A percentile compares a stretch with the other conserved stretches of the same genome.
phyloP scores from a whole-genome alignment of 2,329 filamentous ascomycete species.

The Pezicula rhizophila region DNA sequence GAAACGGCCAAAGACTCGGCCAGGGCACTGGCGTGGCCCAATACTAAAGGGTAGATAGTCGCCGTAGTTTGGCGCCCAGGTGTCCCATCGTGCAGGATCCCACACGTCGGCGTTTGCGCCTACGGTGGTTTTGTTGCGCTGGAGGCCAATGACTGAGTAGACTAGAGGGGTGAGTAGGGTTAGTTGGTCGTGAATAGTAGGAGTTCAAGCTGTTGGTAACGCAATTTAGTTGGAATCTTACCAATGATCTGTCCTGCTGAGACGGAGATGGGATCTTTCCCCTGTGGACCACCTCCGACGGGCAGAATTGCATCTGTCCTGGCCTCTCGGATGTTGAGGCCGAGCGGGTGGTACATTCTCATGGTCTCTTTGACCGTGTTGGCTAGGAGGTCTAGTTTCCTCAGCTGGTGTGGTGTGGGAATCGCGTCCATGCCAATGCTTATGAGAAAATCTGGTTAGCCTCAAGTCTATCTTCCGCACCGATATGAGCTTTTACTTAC shows the following conservation, averaged over 20 bases:
- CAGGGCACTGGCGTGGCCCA: slow-evolving; percentile 26
- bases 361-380: neutral
- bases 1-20: slow-evolving; percentile 24
- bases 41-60: slow-evolving; percentile 28
- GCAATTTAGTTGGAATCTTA: neutral
- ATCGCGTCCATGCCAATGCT: neutral
- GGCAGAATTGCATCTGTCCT: slow-evolving; percentile 31
- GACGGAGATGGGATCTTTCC: slow-evolving; percentile 18
- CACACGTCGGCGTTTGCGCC: slow-evolving; percentile 26
- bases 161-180: slow-evolving; percentile 28
- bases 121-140: slow-evolving; percentile 19
- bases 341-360: slow-evolving; percentile 1
- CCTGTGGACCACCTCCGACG: slow-evolving; percentile 20
- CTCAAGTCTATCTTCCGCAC: neutral
- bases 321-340: slow-evolving; percentile 40
- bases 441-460: neutral
- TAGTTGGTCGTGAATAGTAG: neutral
- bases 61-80: slow-evolving; percentile 36
- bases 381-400: neutral
- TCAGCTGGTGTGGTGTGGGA: neutral
- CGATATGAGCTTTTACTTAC: neutral
- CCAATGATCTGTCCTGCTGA: slow-evolving; percentile 10
- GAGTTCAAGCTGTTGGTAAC: neutral
- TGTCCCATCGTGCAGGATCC: slow-evolving; percentile 24
- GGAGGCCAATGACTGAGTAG: slow-evolving; percentile 17